Evolutionary conservation across 495 filamentous ascomycete species (phyloP).

Genomic region (Penicillium pancosmium): DNA sequence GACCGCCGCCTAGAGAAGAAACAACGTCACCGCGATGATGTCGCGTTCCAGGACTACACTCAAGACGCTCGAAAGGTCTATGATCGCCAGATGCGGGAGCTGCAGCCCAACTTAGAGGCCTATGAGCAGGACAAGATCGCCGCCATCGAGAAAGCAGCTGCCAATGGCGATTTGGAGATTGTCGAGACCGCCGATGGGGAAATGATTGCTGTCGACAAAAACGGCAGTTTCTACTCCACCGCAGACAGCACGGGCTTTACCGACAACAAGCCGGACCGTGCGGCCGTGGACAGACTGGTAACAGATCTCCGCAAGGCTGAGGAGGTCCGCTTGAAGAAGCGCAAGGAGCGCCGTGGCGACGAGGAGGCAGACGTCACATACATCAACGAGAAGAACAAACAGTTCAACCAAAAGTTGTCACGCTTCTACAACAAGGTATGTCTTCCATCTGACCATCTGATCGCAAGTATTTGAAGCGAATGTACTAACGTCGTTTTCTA

Average conservation of each 20-base stretch:
- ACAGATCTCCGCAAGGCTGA: constrained; percentile 86
- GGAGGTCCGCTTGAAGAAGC: constrained; percentile 80
- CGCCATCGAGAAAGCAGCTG: constrained; percentile 80
- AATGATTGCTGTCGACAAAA: constrained; percentile 88
- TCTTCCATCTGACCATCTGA: constrained; percentile 1
- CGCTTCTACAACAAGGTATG: constrained; percentile 93
- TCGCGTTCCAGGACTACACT: constrained; percentile 87
- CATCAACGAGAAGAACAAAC: constrained; percentile 99
- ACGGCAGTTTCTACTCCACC: constrained; percentile 86
- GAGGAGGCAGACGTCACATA: constrained; percentile 92
- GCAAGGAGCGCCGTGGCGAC: constrained; percentile 72
- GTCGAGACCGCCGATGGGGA: constrained; percentile 94
- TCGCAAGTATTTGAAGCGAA: neutral
- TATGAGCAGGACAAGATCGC: constrained; percentile 86
- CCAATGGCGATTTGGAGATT: constrained; percentile 79
- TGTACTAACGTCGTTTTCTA: constrained; percentile 42
- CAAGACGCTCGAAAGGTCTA: constrained; percentile 90
- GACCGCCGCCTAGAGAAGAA: constrained; percentile 88
- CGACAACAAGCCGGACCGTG: constrained; percentile 85
- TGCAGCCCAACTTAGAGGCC: constrained; percentile 69
- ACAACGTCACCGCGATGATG: constrained; percentile 76
- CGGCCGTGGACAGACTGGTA: constrained; percentile 87
- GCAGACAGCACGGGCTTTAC: constrained; percentile 79
- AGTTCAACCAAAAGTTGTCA: constrained; percentile 96
- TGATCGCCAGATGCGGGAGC: constrained; percentile 80